phyloP scores from a whole-genome alignment of 1,139 yeast species.

The Yamadazyma friedrichii region DNA sequence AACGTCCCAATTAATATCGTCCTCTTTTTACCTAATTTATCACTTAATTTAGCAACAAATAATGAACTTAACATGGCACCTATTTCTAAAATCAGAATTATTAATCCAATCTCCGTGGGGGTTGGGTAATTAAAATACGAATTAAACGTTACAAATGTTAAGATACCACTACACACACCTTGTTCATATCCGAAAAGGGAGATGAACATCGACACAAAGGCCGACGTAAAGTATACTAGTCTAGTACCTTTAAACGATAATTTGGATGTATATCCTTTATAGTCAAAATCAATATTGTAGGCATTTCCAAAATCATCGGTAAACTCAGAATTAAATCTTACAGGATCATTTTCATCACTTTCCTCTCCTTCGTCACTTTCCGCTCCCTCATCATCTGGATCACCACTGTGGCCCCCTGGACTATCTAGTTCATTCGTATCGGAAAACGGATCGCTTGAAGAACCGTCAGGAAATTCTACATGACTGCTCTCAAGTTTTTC shows the following conservation, averaged over 20 bases:
- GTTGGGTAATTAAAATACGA: conserved; percentile 45
- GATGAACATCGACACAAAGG: conserved; percentile 81
- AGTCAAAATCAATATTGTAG: conserved; percentile 40
- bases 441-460: conserved; percentile 2
- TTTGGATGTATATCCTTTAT: conserved; percentile 31
- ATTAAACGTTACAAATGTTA: conserved; percentile 45
- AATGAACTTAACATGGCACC: conserved; percentile 52
- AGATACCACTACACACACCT: conserved; percentile 84
- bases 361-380: conserved; percentile 6
- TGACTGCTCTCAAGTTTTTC: conserved; percentile 9
- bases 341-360: conserved; percentile 14
- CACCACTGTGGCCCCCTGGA: neutral
- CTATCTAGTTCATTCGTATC: conserved; percentile 2
- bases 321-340: conserved; percentile 14
- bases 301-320: conserved; percentile 34
- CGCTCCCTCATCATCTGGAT: neutral
- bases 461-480: conserved; percentile 6
- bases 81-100: conserved; percentile 51
- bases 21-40: conserved; percentile 45
- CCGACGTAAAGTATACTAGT: conserved; percentile 71
- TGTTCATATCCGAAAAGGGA: conserved; percentile 89
- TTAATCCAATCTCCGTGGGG: conserved; percentile 47
- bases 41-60: conserved; percentile 47
- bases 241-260: conserved; percentile 39
- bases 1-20: conserved; percentile 50